These are phyloP conservation scores for Spiraea crenata DNA, from an alignment of 331 rosid species.

Conservation along the genomic window DNA sequence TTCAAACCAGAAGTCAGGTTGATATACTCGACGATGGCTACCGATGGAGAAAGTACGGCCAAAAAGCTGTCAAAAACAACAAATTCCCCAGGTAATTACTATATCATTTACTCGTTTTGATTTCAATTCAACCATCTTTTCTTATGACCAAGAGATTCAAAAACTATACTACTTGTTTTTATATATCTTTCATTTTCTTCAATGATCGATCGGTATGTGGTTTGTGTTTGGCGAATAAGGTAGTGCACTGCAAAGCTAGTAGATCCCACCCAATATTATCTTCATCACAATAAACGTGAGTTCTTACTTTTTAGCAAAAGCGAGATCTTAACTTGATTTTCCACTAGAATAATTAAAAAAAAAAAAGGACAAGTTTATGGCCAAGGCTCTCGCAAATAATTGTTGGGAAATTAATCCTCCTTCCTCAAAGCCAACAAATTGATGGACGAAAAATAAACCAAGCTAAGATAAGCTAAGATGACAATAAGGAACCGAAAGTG, in stretches of 20 bases:
- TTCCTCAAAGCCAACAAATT: no score
- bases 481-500: no score
- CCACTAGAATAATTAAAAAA: not conserved
- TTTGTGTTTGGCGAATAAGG: not conserved
- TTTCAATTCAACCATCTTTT: no score
- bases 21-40: slow-evolving; percentile 95
- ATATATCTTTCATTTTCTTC: not conserved
- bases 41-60: slow-evolving; percentile 96
- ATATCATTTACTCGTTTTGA: not conserved
- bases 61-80: slow-evolving; percentile 90
- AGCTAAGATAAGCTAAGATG: no score
- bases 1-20: slow-evolving; percentile 84
- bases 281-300: no score
- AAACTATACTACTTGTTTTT: not conserved
- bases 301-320: not conserved
- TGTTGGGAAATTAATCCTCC: no score
- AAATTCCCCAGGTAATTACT: slow-evolving; percentile 69
- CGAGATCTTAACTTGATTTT: slow-evolving; percentile 14
- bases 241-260: not conserved
- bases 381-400: no score
- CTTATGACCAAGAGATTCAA: no score
- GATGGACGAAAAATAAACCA: no score
- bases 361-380: no score
- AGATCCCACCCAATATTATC: not conserved
- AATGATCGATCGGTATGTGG: not conserved